Conservation (phyloP, 805 yeast species). For the Groenewaldozyma salmanticensis region DNA sequence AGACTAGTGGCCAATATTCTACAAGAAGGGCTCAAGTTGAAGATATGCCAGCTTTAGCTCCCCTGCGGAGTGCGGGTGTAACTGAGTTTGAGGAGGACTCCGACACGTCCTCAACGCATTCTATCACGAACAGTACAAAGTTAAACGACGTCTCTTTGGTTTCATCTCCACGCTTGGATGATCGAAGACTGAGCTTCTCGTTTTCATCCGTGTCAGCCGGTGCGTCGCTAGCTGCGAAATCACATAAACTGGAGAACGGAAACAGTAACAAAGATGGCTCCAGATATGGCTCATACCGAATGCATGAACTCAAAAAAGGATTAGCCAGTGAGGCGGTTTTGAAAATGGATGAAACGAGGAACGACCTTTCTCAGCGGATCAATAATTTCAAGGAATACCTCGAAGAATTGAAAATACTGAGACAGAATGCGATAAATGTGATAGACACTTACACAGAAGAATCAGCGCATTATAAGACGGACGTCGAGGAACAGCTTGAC, state of each 20-base stretch:
- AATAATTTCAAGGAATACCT: slow-evolving; percentile 19
- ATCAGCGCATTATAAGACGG: slow-evolving; percentile 12
- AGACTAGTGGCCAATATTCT: too few species aligned
- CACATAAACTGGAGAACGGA: too few species aligned
- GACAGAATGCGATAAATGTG: slow-evolving; percentile 13
- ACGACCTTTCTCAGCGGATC: slow-evolving; percentile 8
- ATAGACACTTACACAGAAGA: slow-evolving; percentile 16
- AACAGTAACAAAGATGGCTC: too few species aligned
- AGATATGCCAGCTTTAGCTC: slow-evolving; percentile 1
- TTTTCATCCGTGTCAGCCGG: too few species aligned
- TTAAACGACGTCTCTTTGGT: too few species aligned
- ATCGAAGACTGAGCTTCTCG: too few species aligned
- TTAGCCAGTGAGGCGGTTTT: slow-evolving; percentile 11
- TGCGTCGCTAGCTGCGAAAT: too few species aligned
- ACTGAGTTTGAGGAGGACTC: too few species aligned
- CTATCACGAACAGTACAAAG: too few species aligned
- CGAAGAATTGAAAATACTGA: slow-evolving; percentile 18
- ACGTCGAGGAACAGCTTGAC: slow-evolving; percentile 17
- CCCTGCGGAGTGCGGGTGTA: not conserved
- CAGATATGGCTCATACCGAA: too few species aligned
- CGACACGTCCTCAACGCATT: too few species aligned
- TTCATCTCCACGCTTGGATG: too few species aligned
- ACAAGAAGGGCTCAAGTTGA: not conserved
- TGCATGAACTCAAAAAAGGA: not conserved
- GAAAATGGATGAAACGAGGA: slow-evolving; percentile 10